Percentiles rank a stretch among this genome's conserved stretches.
Evolutionary conservation across 1,139 yeast genomes (phyloP).

Genomic region (Scheffersomyces titani): DNA sequence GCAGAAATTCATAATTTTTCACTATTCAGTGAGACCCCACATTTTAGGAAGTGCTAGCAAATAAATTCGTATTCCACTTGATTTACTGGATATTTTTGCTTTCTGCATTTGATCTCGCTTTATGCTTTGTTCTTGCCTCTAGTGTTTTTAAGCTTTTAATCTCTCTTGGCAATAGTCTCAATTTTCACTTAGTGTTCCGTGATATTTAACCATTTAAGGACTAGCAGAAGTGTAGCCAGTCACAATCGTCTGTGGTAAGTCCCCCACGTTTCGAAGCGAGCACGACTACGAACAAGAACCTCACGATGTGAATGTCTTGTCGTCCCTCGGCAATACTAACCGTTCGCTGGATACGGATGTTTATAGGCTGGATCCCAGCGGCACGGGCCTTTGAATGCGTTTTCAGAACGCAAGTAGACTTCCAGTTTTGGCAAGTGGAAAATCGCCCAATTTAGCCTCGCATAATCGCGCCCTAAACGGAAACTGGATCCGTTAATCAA

Average conservation of each 20-base stretch:
- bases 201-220: neutral
- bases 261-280: too few relatives aligned
- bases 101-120: too few relatives aligned
- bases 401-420: neutral
- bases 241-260: too few relatives aligned
- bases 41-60: neutral
- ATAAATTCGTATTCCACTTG: neutral
- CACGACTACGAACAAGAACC: too few relatives aligned
- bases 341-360: too few relatives aligned
- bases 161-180: neutral
- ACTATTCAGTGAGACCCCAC: neutral
- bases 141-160: too few relatives aligned
- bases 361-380: neutral
- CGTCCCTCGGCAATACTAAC: neutral
- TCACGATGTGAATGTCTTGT: neutral
- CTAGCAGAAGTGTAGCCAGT: neutral
- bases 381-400: neutral
- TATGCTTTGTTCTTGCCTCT: too few relatives aligned
- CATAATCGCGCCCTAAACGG: neutral
- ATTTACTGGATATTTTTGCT: too few relatives aligned
- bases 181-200: neutral
- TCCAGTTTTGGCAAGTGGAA: neutral
- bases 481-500: neutral
- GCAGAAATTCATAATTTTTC: neutral
- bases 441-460: neutral